Evolutionary conservation across 2,329 filamentous ascomycete genomes (phyloP), one percentile per base, ranked within the genome.

Genomic region (Sphaerulina musiva): DNA sequence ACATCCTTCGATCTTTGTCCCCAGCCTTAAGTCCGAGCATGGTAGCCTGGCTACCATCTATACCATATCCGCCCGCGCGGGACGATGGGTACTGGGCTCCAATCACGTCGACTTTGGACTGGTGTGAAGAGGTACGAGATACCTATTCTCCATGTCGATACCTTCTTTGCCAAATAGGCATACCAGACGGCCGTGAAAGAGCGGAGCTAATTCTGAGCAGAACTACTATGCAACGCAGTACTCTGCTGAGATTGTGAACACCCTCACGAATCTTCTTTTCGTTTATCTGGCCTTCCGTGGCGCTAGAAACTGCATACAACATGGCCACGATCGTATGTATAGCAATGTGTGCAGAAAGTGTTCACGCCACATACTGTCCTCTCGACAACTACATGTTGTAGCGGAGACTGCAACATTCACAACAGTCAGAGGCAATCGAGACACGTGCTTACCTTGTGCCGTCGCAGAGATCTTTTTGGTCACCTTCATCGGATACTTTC

Each of bases 181-280:
- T 48, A 20, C 41, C 50, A 39, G 51, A 32, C 14, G 11, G 36
- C 31, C 42, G 46, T 47, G 38, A 38, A n/a, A 11, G 34, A 38
- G 20, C 46, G 17, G 17, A 6, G 47, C 45, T 32, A 39, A 55
- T 38, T n/a, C 34, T 10, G 7, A 11, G 14, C 74, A 90, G 81
- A 86, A 89, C 60, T 87, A 87, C 71, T 86, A 86, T 74, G 82
- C 85, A 38, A 90, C 86, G 3, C 76, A 80, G 42, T 91, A 90
- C 67, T 80, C 83, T 44, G 87, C 87, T 36, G 87, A 91, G 68
- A 82, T 91, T 44, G 80, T 89, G 67, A 92, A 86, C 67, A 87
- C 88, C 3, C 65, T 91, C 32, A 95, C 89, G 34, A 95, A 95
- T 69, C 69, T 87, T 2, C 74, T 93, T 23, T 95, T 95, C 70